Evolutionary conservation across 148 eudicot genomes (phyloP).

Genomic region (Camellia granthamiana): DNA sequence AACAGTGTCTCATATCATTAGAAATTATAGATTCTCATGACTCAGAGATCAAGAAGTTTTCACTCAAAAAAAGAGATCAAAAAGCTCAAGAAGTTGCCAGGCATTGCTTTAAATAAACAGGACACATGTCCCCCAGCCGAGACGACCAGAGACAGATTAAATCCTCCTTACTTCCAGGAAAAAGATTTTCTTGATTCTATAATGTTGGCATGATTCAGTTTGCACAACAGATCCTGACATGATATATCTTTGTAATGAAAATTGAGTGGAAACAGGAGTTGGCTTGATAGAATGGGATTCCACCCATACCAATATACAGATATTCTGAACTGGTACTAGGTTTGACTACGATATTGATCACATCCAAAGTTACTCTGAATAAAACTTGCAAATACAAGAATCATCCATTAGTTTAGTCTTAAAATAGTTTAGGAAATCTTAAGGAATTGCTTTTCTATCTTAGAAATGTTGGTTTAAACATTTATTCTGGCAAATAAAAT

Average conservation of each 20-base stretch:
- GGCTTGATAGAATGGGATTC: not conserved
- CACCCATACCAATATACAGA: not conserved
- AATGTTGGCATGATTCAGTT: too few relatives aligned
- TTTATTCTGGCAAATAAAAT: not conserved
- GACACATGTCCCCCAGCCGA: not conserved
- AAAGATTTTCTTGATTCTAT: not conserved
- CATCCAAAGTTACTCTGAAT: not conserved
- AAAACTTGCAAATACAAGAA: not conserved
- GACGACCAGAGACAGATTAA: not conserved
- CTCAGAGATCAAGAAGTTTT: not conserved
- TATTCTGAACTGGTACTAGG: not conserved
- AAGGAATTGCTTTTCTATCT: not conserved
- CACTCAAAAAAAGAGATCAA: too few relatives aligned
- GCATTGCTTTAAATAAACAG: not conserved
- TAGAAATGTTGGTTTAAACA: not conserved
- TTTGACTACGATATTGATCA: not conserved
- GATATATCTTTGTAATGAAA: too few relatives aligned
- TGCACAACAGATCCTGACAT: too few relatives aligned
- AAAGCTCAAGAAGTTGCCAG: not conserved
- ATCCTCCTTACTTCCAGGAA: conserved; percentile 6
- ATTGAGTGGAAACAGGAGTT: too few relatives aligned
- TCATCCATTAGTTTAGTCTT: not conserved
- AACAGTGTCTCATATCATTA: not conserved
- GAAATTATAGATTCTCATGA: not conserved
- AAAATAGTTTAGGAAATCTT: not conserved